Base-by-base conservation (phyloP, 1,284 basidiomycete genomes). In the Xanthoconium separans region DNA sequence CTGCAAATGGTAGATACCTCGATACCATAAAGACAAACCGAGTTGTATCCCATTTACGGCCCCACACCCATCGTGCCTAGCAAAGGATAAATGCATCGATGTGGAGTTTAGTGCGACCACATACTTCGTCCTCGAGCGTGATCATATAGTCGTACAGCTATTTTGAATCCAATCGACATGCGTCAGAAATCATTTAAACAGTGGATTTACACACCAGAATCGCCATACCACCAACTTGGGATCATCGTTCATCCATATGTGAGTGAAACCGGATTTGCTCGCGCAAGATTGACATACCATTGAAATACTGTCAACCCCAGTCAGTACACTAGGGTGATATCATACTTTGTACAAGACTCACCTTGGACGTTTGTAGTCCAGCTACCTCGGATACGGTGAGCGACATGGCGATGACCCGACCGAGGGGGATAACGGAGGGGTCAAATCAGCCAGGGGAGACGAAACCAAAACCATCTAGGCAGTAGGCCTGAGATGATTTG, bases 1-100 rank as follows among this genome's bases (percentile, higher is more conserved):
- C 59, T 6, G 22, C 44, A 33, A 64, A 63, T 6, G 61, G 64
- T 10, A 66, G 29, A 50, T 66, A 63, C 42, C 61, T 63, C 3
- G 61, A 61, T 20, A 45, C 20, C 9, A 34, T 56, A 13, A 62
- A 62, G 24, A 66, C 6, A 27, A 46, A 8, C 18, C 58, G 61
- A 3, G 56, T 64, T 9, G 3, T 13, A 40, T 59, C 50, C 64
- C 61, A 62, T 13, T 22, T 31, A 18, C 59, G 53, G 2, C 45
- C 43, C 61, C 64, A 65, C 5, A 65, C 47, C 56, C 50, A 65
- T 36, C 36, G 46, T 31, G 18, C 53, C 61, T 62, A 15, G 33
- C 8, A 29, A 37, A 33, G 10, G 18, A 9, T 56, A 18, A 42
- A 18, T 3, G 1, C 16, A 20, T 20, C 13, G 20, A 16, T 16